These are phyloP conservation scores for Bryum argenteum DNA, from an alignment of 225 moss, liverwort and hornwort species.

Conservation along the genomic window DNA sequence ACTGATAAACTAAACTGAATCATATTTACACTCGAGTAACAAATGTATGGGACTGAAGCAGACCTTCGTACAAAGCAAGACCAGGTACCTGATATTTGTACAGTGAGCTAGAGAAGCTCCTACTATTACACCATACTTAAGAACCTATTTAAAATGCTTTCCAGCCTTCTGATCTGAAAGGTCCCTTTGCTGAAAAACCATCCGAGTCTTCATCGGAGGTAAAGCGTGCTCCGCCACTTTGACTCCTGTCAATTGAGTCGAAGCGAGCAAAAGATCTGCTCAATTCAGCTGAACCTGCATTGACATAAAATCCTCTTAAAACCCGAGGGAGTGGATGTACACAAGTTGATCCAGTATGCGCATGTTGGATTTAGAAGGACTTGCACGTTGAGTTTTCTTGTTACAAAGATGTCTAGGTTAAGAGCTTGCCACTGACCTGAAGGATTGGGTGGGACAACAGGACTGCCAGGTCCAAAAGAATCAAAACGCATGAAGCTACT, in stretches of 20 bases:
- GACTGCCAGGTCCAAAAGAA: constrained; percentile 55
- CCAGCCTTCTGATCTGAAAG: constrained; percentile 79
- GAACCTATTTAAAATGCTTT: constrained; percentile 63
- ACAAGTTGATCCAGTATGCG: too few relatives aligned
- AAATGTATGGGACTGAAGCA: constrained; percentile 9
- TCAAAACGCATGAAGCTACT: constrained; percentile 53
- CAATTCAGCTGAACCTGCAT: constrained; percentile 49
- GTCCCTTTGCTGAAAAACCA: constrained; percentile 67
- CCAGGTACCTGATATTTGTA: constrained; percentile 29
- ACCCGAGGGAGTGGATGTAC: too few relatives aligned
- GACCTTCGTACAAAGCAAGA: constrained; percentile 30
- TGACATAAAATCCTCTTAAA: background rate
- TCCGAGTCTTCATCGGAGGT: constrained; percentile 78
- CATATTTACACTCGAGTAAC: constrained; percentile 3
- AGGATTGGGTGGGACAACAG: constrained; percentile 41
- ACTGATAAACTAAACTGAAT: background rate
- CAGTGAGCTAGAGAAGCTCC: constrained; percentile 19
- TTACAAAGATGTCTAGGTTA: too few relatives aligned
- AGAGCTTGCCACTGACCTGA: constrained; percentile 41
- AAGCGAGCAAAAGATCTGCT: constrained; percentile 60
- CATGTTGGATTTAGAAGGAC: too few relatives aligned
- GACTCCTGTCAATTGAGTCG: constrained; percentile 83
- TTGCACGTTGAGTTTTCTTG: too few relatives aligned
- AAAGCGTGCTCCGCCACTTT: constrained; percentile 65
- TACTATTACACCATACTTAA: constrained; percentile 6